phyloP scores from a whole-genome alignment of 768 basidiomycete species.

The Chalciporus pseudorubinellus region DNA sequence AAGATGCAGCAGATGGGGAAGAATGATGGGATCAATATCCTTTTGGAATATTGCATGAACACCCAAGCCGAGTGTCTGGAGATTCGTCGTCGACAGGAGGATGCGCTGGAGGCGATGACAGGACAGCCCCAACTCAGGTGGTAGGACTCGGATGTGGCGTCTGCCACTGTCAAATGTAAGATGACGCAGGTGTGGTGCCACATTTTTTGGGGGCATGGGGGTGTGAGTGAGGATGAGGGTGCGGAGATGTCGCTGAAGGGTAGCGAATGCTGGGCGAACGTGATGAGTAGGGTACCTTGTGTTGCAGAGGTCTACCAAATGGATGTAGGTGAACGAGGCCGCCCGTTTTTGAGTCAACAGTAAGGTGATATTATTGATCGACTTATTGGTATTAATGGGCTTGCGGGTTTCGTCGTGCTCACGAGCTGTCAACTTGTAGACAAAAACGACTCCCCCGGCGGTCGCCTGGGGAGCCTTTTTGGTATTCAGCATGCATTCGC shows the following conservation, averaged over 20 bases:
- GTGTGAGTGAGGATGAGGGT: background rate
- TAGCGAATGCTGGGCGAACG: background rate
- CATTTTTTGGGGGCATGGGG: background rate
- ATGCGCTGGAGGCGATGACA: background rate
- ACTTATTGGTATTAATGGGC: too few species aligned
- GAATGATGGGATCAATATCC: background rate
- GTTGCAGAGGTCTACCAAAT: too few species aligned
- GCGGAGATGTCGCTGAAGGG: too few species aligned
- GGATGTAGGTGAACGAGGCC: too few species aligned
- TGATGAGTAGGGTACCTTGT: too few species aligned
- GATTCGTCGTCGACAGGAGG: background rate
- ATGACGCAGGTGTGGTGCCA: background rate
- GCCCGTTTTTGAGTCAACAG: too few species aligned
- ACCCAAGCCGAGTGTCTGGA: background rate
- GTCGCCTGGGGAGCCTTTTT: too few species aligned
- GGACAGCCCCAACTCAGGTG: background rate
- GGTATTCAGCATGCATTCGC: too few species aligned
- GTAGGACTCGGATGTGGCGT: background rate
- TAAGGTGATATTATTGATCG: too few species aligned
- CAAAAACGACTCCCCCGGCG: too few species aligned
- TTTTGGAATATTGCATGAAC: background rate
- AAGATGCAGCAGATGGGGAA: background rate
- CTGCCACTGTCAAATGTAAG: background rate
- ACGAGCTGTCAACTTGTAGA: too few species aligned
- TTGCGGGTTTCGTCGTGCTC: too few species aligned